phyloP scores from a whole-genome alignment of 805 yeast genomes.

The Wickerhamiella parazyma region DNA sequence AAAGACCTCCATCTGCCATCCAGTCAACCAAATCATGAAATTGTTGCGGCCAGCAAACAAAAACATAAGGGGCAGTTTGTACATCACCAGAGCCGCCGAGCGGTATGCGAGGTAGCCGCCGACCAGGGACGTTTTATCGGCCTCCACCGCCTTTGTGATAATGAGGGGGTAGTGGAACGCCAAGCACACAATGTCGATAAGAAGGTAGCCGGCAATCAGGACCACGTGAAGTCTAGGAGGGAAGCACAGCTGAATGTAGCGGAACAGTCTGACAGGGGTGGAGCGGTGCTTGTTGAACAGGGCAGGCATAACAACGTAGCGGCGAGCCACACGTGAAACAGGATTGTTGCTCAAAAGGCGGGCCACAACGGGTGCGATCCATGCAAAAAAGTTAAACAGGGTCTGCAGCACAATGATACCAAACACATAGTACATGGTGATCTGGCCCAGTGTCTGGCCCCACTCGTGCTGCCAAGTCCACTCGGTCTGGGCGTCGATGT shows the following conservation, averaged over 20 bases:
- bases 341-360: conserved; percentile 5
- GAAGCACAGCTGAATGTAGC: conserved; percentile 5
- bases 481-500: conserved; percentile 1
- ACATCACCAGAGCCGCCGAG: conserved; percentile 3
- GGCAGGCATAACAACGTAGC: conserved; percentile 9
- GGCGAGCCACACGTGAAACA: conserved; percentile 5
- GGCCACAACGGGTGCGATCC: conserved; percentile 9
- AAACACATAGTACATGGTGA: conserved; percentile 7
- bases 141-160: background rate
- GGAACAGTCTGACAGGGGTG: background rate
- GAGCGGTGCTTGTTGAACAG: conserved; percentile 7
- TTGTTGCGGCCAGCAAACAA: conserved; percentile 57
- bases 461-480: conserved; percentile 7
- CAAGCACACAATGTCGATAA: background rate
- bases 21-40: conserved; percentile 44
- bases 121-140: background rate
- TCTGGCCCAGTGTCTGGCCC: conserved; percentile 7
- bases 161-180: conserved; percentile 2
- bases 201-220: conserved; percentile 6
- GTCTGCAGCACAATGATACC: conserved; percentile 10
- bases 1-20: conserved; percentile 46
- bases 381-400: conserved; percentile 10
- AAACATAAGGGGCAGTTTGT: conserved; percentile 27
- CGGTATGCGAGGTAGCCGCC: conserved; percentile 3
- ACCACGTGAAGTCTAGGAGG: conserved; percentile 7